Percentiles rank a stretch among this genome's conserved stretches.
Evolutionary conservation across 495 filamentous ascomycete genomes (phyloP).

Genomic region (Daldinia childiae): DNA sequence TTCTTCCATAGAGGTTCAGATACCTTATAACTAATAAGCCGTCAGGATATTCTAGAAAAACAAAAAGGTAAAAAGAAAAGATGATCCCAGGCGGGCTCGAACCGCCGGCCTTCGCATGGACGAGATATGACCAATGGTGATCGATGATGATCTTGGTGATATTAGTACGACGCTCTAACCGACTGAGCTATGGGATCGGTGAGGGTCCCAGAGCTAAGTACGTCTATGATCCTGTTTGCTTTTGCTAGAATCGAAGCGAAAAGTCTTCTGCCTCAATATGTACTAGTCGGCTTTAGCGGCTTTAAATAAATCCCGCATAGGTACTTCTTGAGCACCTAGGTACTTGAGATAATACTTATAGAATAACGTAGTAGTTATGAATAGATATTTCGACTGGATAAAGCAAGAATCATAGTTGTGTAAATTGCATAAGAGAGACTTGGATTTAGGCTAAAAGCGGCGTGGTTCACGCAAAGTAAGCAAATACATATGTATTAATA

Average conservation of each 20-base stretch:
- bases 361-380: not conserved
- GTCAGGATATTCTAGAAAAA: too few relatives aligned
- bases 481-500: not conserved
- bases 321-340: too few relatives aligned
- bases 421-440: not conserved
- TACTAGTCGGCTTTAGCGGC: not conserved
- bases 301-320: too few relatives aligned
- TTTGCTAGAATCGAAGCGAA: not conserved
- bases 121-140: not conserved
- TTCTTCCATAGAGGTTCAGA: too few relatives aligned
- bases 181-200: not conserved
- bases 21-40: too few relatives aligned
- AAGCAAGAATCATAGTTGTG: not conserved
- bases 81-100: conserved; percentile 4
- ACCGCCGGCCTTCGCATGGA: conserved; percentile 4
- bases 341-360: not conserved
- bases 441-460: not conserved
- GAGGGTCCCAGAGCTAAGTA: not conserved
- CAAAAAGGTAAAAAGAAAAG: too few relatives aligned
- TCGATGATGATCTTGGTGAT: not conserved
- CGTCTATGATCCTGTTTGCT: not conserved
- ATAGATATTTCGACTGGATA: too few relatives aligned
- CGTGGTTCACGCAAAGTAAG: not conserved
- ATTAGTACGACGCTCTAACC: not conserved
- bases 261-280: not conserved